These are phyloP conservation scores for Speleostelium caveatum DNA, from an alignment of 78 protist genomes.

Conservation along the genomic window DNA sequence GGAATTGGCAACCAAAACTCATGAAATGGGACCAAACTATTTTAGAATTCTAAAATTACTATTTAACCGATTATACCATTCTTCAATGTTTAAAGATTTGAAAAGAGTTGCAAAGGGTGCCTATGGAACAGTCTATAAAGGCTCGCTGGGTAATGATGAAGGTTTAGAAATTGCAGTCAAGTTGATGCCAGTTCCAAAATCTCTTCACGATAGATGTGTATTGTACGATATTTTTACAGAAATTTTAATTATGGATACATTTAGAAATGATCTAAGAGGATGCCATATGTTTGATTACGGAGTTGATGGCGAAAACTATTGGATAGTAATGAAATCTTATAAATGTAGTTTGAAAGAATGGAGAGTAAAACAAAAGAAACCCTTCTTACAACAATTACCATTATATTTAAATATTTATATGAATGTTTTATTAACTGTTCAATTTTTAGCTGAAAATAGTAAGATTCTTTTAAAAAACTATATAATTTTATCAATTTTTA, in stretches of 20 bases:
- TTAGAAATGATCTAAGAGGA: conserved; percentile 77
- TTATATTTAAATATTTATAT: conserved; percentile 70
- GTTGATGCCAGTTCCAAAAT: conserved; percentile 72
- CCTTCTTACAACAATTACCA: conserved; percentile 60
- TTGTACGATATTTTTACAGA: conserved; percentile 88
- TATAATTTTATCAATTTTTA: neutral
- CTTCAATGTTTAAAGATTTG: conserved; percentile 27
- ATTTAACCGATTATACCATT: conserved; percentile 52
- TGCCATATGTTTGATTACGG: conserved; percentile 91
- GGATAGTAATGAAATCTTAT: conserved; percentile 88
- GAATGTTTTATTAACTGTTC: conserved; percentile 47
- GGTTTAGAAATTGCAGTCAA: conserved; percentile 73
- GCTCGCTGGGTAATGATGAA: conserved; percentile 71
- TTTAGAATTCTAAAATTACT: conserved; percentile 77
- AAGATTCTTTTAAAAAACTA: neutral
- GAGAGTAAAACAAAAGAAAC: conserved; percentile 82
- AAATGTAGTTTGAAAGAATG: conserved; percentile 82
- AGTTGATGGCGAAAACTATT: conserved; percentile 81
- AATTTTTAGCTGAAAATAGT: conserved; percentile 63
- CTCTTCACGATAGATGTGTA: conserved; percentile 85
- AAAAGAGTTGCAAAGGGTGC: conserved; percentile 82
- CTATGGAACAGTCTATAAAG: conserved; percentile 84
- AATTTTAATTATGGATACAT: conserved; percentile 84
- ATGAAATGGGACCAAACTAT: conserved; percentile 67
- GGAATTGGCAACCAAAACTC: conserved; percentile 36